Conservation (phyloP, 78 protist genomes). For the Isochrysis galbana region DNA sequence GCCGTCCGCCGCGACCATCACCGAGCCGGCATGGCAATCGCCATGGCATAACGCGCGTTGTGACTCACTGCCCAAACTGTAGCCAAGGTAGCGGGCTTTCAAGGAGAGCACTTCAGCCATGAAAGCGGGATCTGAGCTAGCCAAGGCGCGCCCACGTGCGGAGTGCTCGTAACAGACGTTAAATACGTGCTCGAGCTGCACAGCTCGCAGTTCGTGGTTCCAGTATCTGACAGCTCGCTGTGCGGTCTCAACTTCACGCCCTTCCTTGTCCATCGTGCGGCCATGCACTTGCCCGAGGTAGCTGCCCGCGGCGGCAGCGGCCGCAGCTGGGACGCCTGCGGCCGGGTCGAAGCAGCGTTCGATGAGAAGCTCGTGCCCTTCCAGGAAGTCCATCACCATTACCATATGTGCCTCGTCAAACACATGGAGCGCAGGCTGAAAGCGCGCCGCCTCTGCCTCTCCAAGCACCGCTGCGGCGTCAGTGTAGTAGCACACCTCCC, state of each 20-base stretch:
- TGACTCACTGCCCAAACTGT: neutral
- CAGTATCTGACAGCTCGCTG: neutral
- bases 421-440: neutral
- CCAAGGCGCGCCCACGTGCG: neutral
- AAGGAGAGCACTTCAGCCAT: neutral
- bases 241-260: neutral
- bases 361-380: neutral
- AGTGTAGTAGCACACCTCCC: neutral
- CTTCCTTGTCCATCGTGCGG: neutral
- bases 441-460: neutral
- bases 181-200: constrained; percentile 11
- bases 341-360: neutral
- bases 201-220: neutral
- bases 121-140: neutral
- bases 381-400: neutral
- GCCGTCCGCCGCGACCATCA: neutral
- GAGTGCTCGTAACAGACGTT: neutral
- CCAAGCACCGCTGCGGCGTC: neutral
- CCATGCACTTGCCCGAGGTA: neutral
- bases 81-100: neutral
- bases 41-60: neutral
- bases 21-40: neutral
- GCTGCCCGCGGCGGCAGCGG: neutral
- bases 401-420: neutral
- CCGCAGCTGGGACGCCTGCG: neutral